Evolutionary conservation across 331 rosid genomes (phyloP), one percentile per base, ranked within the genome.

Genomic region (Malus hybrid): DNA sequence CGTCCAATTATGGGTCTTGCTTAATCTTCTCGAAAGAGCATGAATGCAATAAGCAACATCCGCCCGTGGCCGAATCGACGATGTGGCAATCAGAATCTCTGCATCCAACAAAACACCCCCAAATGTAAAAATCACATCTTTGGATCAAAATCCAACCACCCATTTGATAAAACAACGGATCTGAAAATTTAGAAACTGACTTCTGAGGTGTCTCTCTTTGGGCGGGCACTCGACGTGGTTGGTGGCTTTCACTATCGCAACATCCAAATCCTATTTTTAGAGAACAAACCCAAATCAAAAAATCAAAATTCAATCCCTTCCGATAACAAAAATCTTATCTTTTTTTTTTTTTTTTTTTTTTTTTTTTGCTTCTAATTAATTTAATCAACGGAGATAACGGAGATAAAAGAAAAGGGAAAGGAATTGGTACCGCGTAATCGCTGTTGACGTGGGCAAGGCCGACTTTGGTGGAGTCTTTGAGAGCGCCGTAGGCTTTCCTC

Each of bases 391-490:
- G 48, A 42, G 24, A 33, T 33, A 42, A 42, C 14, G 48, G 48
- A 42, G 24, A 33, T 33, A 20, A 24, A 32, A 66, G 64, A 14
- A 46, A 70, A 28, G 6, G 4, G 46, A 57, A 67, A 20, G 76
- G 27, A 50, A 62, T 4, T 5, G 54, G 11, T 76, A 95, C 99
- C 88, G 98, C 99, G 74, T 89, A 95, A 76, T 95, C 99, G 93
- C 99, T 95, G 71, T 95, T 95, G 96, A 95, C 99, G 79, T 92
- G 98, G 71, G 99, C 99, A 76, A 95, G 98, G 60, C 99, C 99
- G 82, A 95, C 99, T 95, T 90, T 95, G 87, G 99, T 92, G 77
- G 86, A n/a, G 81, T 95, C 99, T 76, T 95, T 95, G 81, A 95
- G 73, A 69, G 98, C 97, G 42, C 99, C 99, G 68, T 92, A 95